phyloP scores from a whole-genome alignment of 495 filamentous ascomycete genomes.

The Penicillium desertorum region DNA sequence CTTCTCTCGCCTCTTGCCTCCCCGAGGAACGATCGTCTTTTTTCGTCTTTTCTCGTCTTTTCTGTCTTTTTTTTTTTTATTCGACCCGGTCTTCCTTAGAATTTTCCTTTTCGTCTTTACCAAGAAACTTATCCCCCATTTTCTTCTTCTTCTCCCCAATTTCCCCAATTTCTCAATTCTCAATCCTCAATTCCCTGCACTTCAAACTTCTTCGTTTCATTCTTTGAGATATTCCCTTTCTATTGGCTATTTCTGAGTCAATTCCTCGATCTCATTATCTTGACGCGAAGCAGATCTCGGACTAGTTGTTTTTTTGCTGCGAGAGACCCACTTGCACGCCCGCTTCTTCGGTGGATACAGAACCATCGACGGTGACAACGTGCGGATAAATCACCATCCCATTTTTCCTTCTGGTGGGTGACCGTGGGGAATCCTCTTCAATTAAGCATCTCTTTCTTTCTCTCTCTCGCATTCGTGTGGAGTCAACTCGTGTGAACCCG shows the following conservation, averaged over 20 bases:
- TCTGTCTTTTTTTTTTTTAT: conserved; percentile 23
- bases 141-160: conserved; percentile 1
- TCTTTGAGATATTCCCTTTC: background rate
- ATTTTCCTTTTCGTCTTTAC: conserved; percentile 27
- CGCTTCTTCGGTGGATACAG: conserved; percentile 49
- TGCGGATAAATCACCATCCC: conserved; percentile 46
- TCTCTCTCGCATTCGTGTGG: conserved; percentile 23
- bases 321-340: conserved; percentile 48
- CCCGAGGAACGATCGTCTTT: conserved; percentile 40
- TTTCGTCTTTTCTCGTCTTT: conserved; percentile 30
- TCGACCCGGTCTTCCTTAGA: conserved; percentile 21
- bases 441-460: conserved; percentile 42
- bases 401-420: conserved; percentile 40
- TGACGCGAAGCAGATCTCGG: conserved; percentile 47
- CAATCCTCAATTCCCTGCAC: conserved; percentile 7
- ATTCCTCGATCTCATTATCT: conserved; percentile 18
- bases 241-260: background rate
- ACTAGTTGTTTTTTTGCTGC: conserved; percentile 42
- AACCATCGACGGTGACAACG: conserved; percentile 47
- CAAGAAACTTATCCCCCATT: conserved; percentile 32
- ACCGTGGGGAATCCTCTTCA: conserved; percentile 45
- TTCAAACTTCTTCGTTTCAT: conserved; percentile 23
- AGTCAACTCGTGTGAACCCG: conserved; percentile 13
- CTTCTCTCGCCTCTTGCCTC: conserved; percentile 33
- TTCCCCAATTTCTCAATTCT: conserved; percentile 6